Evolutionary conservation across 1,284 basidiomycete genomes (phyloP), one percentile per base, ranked within the genome.

Genomic region (Filobasidium uniguttulatum): DNA sequence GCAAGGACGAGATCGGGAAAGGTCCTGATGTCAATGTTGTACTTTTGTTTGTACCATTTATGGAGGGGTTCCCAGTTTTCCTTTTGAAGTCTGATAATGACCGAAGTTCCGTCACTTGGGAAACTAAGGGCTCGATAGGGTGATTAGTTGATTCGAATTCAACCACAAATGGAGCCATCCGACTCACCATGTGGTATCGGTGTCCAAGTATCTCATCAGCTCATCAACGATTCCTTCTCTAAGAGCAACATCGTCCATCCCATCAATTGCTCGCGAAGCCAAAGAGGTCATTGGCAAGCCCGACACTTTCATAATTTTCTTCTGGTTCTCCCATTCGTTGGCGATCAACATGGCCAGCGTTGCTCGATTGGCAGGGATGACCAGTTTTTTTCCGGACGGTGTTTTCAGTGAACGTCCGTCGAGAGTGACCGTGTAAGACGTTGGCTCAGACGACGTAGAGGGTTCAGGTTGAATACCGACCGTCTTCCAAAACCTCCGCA

Each of bases 281-380:
- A 98, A 69, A 7, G 89, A 91, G 0, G 91, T 96, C 75, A 96
- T 78, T 5, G 93, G 91, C 25, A 98, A 71, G 0, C 89, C 82
- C 65, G 94, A 87, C 28, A 85, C 85, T 68, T 93, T 96, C 56
- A 97, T 64, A 1, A 90, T 63, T 20, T 74, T 79, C 51, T 82
- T 80, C 71, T 97, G 93, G 62, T 85, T 86, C 63, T 94, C 87
- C 93, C 93, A 98, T 71, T 98, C 93, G 52, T 83, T 78, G 9
- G 90, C 91, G 57, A 98, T 82, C 50, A 96, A 75, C 1, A 83
- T 75, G 1, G 93, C 90, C 17, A 85, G 73, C 29, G 93, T 65
- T 40, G 74, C 69, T 59, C 86, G 83, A 52, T 79, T 73, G 33
- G 71, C 67, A 0, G 90, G 90, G 15, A 98, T 63, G 23, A 80